Percentiles rank a stretch among this genome's conserved stretches.
phyloP scores from a whole-genome alignment of 306 rosid genomes.

The Myrica gale region DNA sequence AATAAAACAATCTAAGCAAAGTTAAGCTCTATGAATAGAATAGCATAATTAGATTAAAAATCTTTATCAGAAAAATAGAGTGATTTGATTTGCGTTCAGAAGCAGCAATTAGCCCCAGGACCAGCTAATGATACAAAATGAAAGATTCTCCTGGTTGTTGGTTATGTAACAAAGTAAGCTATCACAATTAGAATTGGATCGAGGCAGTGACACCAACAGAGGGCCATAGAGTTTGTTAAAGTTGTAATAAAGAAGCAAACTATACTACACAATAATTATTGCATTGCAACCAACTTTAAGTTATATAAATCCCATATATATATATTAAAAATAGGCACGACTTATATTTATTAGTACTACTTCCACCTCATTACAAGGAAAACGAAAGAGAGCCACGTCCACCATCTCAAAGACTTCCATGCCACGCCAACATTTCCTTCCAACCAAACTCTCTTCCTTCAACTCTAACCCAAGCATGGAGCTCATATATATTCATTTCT shows the following conservation, averaged over 20 bases:
- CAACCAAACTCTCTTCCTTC: conserved; percentile 11
- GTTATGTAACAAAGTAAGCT: neutral
- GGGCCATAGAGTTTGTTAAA: conserved; percentile 58
- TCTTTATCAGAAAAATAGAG: neutral
- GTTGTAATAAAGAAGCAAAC: conserved; percentile 57
- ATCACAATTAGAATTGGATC: neutral
- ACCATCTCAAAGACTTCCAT: conserved; percentile 27
- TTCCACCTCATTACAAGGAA: conserved; percentile 7
- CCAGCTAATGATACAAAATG: neutral
- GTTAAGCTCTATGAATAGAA: too few species aligned
- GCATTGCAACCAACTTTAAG: conserved; percentile 15
- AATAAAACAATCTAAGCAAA: neutral
- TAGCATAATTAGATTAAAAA: too few species aligned
- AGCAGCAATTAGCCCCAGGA: neutral
- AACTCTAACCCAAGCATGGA: conserved; percentile 4
- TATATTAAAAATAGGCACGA: conserved; percentile 4
- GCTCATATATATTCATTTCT: conserved; percentile 2
- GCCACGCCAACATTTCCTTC: conserved; percentile 39
- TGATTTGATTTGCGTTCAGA: neutral
- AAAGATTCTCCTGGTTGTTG: neutral
- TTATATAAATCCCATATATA: conserved; percentile 5
- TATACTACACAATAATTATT: conserved; percentile 12
- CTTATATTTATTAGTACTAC: neutral
- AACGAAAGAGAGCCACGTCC: neutral
- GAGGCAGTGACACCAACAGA: conserved; percentile 22